These are phyloP conservation scores for Candida nemodendra DNA, from an alignment of 805 yeast species.

Conservation along the genomic window DNA sequence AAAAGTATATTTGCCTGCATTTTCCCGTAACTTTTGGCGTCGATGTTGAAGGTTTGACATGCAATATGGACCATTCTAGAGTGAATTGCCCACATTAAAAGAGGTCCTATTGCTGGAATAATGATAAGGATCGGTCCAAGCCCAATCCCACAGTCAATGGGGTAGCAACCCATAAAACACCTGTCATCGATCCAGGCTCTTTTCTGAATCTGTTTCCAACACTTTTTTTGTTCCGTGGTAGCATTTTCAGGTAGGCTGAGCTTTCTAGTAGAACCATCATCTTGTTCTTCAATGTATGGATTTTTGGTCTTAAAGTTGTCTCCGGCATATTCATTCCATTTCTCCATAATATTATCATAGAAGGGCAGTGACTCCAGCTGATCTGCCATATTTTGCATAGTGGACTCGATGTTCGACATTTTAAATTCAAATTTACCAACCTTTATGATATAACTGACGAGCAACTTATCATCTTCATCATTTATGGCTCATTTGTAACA, in stretches of 20 bases:
- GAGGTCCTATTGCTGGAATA: conserved; percentile 84
- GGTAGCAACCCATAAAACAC: conserved; percentile 77
- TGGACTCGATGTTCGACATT: conserved; percentile 12
- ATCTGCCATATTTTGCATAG: conserved; percentile 19
- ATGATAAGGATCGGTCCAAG: conserved; percentile 65
- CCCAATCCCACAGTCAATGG: conserved; percentile 75
- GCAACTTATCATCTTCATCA: too few relatives aligned
- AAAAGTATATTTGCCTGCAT: conserved; percentile 73
- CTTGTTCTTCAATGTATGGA: conserved; percentile 56
- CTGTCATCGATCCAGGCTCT: conserved; percentile 88
- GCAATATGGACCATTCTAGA: conserved; percentile 64
- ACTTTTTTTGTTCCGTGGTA: conserved; percentile 56
- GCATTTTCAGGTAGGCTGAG: conserved; percentile 60
- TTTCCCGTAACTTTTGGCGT: conserved; percentile 57
- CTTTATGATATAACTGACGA: neutral
- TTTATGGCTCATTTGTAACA: too few relatives aligned
- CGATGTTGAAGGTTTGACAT: conserved; percentile 53
- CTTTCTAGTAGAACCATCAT: conserved; percentile 52
- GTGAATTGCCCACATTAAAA: conserved; percentile 76
- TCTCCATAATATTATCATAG: conserved; percentile 51
- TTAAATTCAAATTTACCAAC: neutral
- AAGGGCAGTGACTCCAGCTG: conserved; percentile 56
- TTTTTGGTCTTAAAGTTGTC: conserved; percentile 62
- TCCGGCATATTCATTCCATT: conserved; percentile 65
- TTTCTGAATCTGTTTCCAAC: conserved; percentile 71